Evolutionary conservation across 1,284 basidiomycete species (phyloP).

Genomic region (Austroboletus novae-zelandiae): DNA sequence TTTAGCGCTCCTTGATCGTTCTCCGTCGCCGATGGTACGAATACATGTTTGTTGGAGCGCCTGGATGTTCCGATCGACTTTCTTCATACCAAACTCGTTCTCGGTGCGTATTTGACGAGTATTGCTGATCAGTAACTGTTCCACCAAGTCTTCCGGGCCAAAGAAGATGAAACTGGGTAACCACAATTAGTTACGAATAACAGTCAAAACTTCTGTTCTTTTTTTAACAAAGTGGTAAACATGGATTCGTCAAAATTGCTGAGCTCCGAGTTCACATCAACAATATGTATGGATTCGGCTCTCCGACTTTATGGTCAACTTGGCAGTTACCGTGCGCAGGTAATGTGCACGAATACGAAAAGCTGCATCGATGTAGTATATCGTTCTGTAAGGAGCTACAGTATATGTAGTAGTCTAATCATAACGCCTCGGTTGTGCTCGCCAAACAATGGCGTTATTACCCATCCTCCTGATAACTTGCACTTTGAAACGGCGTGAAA

Average conservation of each 20-base stretch:
- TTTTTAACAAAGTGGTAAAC: conserved; percentile 56
- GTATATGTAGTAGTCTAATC: too few relatives aligned
- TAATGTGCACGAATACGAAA: conserved; percentile 41
- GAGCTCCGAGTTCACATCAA: conserved; percentile 85
- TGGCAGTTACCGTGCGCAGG: conserved; percentile 64
- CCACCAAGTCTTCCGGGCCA: conserved; percentile 86
- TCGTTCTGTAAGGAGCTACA: too few relatives aligned
- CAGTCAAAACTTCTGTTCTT: conserved; percentile 58
- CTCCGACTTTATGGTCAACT: conserved; percentile 77
- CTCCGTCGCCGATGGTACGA: conserved; percentile 69
- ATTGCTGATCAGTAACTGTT: conserved; percentile 76
- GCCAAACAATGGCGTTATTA: too few relatives aligned
- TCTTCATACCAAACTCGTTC: conserved; percentile 81
- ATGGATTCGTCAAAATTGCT: conserved; percentile 75
- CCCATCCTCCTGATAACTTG: too few relatives aligned
- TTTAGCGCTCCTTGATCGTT: too few relatives aligned
- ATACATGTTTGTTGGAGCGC: conserved; percentile 87
- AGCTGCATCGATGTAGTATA: conserved; percentile 80
- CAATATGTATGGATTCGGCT: conserved; percentile 89
- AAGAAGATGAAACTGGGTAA: conserved; percentile 75
- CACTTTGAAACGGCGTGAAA: too few relatives aligned
- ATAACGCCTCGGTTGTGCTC: too few relatives aligned
- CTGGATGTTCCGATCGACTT: conserved; percentile 88
- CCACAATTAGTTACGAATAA: conserved; percentile 1
- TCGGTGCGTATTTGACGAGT: conserved; percentile 71